Evolutionary conservation across 305 asterid species (phyloP), one percentile per base, ranked within the genome.

Genomic region (Ruellia speciosa): DNA sequence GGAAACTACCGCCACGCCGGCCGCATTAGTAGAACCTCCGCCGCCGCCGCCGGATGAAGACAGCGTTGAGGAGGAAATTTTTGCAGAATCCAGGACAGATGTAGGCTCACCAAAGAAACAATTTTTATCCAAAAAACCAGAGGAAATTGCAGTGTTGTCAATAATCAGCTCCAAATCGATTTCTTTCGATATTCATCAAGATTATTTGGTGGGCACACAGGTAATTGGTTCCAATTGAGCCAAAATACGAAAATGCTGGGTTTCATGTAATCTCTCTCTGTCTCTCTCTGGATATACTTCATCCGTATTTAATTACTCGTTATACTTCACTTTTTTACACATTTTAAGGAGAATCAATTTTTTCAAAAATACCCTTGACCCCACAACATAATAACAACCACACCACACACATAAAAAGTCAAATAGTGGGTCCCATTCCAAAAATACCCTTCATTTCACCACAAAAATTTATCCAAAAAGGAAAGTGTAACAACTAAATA

Each of bases 21-120:
- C 68, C 24, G 87, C 77, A 62, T 70, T 81, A 35, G 72, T 78
- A 39, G 83, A 74, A 51, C 80, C 76, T 63, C 82, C 83, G 60
- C 70, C 75, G 12, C 75, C 72, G 69, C 77, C 74, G 72, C 78
- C 84, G 48, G 92, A 80, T 18, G 92, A 84, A 78, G 95, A 87
- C 90, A 79, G 88, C 55, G 85, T 83, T 79, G 88, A 83, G 53
- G 94, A 78, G 13, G 79, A 76, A 68, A 83, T 77, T 63, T 82
- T 79, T 60, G 81, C 77, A 54, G 78, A 75, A 79, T 89, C 96
- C 92, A 89, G 89, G 19, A 89, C 96, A 75, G 97, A 87, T 7
- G 83, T 75, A 57, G 95, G 95, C 79, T 86, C 95, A 10, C 67
- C 66, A 61, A 72, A 54, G 64, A 59, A 70, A 20, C 73, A 64